Evolutionary conservation across 352 stramenopile genomes (phyloP).

Genomic region (Pythium scleroteichum): DNA sequence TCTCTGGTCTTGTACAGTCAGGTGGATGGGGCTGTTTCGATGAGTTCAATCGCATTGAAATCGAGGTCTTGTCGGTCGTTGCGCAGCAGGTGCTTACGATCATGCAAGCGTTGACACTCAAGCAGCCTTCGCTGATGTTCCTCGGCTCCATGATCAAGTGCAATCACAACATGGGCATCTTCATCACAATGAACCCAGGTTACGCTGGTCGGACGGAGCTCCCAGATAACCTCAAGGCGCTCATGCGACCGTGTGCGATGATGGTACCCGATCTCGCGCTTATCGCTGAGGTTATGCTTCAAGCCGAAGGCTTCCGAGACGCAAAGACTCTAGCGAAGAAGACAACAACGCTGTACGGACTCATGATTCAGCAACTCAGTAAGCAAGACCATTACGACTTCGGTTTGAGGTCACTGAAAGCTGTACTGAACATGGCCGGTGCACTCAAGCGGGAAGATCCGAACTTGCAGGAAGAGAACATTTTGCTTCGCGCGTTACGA

Average conservation of each 20-base stretch:
- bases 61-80: constrained; percentile 94
- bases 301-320: constrained; percentile 84
- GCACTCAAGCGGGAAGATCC: constrained; percentile 94
- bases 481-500: constrained; percentile 94
- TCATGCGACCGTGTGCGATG: constrained; percentile 88
- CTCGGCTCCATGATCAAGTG: constrained; percentile 84
- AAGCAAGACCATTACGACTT: constrained; percentile 91
- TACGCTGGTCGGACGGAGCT: constrained; percentile 91
- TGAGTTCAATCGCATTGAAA: constrained; percentile 97
- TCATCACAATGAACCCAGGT: constrained; percentile 92
- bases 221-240: constrained; percentile 83
- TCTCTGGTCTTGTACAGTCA: constrained; percentile 91
- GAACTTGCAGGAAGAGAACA: constrained; percentile 94
- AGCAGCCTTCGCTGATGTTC: constrained; percentile 80
- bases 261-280: constrained; percentile 86
- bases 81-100: constrained; percentile 91
- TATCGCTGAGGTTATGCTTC: constrained; percentile 88
- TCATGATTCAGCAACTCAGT: constrained; percentile 88
- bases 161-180: constrained; percentile 91
- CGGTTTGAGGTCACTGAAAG: constrained; percentile 77
- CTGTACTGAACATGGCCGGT: constrained; percentile 86
- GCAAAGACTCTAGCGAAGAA: constrained; percentile 84
- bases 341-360: constrained; percentile 81
- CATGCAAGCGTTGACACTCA: constrained; percentile 82
- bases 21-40: constrained; percentile 95